Conservation (phyloP, 352 stramenopile species). For the Chloridella minuta region DNA sequence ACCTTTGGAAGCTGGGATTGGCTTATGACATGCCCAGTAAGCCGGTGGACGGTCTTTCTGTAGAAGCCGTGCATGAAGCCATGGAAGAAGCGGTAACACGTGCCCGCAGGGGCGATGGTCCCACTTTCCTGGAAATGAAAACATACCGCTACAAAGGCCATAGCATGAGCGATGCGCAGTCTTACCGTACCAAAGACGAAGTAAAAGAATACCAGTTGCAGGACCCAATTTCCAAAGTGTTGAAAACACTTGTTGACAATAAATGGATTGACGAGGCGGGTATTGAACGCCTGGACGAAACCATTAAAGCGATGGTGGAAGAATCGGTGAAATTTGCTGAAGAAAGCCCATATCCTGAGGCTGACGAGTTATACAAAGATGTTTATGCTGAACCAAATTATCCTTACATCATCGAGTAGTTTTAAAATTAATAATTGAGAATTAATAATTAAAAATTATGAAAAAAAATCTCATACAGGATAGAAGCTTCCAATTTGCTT, state of each 20-base stretch:
- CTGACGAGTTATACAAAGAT: too few species aligned
- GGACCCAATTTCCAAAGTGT: conserved; percentile 63
- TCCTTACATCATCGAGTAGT: too few species aligned
- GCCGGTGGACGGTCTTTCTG: conserved; percentile 96
- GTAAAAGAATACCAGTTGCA: conserved; percentile 81
- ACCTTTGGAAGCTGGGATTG: conserved; percentile 97
- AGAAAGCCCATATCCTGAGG: too few species aligned
- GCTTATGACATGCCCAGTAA: conserved; percentile 82
- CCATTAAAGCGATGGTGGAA: too few species aligned
- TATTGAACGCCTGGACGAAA: conserved; percentile 96
- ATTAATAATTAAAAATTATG: too few species aligned
- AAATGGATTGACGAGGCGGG: conserved; percentile 66
- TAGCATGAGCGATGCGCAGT: conserved; percentile 98
- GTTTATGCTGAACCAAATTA: too few species aligned
- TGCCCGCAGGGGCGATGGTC: conserved; percentile 62
- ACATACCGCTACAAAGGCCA: conserved; percentile 99
- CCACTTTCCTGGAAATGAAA: conserved; percentile 98
- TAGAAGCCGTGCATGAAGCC: conserved; percentile 72
- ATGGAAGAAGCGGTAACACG: conserved; percentile 81
- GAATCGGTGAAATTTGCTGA: too few species aligned
- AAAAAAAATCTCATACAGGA: too few species aligned
- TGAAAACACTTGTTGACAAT: conserved; percentile 61
- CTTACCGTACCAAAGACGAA: conserved; percentile 97
- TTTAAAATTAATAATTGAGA: too few species aligned
- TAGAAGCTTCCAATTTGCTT: too few species aligned